Evolutionary conservation across 352 stramenopile species (phyloP).

Genomic region (Phytopythium ostracodes): DNA sequence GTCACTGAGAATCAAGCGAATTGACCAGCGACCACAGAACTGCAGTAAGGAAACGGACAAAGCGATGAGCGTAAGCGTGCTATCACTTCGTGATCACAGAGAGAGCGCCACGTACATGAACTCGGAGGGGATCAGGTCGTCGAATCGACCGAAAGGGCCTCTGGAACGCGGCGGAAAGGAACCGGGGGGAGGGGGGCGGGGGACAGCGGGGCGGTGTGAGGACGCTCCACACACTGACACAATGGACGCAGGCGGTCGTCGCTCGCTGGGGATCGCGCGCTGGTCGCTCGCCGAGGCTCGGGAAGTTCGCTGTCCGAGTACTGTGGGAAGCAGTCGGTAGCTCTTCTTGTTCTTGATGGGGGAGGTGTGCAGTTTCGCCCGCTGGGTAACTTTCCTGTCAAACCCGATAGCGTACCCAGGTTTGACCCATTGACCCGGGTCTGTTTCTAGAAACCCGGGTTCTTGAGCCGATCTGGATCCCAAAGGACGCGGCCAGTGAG

Average conservation of each 20-base stretch:
- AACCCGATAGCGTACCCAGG: not conserved
- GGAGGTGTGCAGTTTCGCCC: not conserved
- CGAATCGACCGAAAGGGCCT: not conserved
- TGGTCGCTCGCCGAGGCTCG: not conserved
- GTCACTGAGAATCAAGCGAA: not conserved
- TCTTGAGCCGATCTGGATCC: not conserved
- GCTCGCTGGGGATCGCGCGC: not conserved
- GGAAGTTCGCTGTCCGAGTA: not conserved
- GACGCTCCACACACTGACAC: not conserved
- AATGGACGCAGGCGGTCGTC: not conserved
- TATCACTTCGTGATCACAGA: not conserved
- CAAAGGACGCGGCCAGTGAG: not conserved
- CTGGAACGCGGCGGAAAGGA: not conserved
- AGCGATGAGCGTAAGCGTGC: not conserved
- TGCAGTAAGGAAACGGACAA: not conserved
- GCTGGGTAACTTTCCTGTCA: not conserved
- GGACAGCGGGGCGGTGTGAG: not conserved
- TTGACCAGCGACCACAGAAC: not conserved
- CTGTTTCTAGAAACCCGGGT: not conserved
- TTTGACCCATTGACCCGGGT: not conserved
- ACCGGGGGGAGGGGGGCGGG: too few relatives aligned
- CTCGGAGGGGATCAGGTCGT: not conserved
- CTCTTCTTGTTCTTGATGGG: not conserved
- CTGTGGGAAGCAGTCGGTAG: not conserved
- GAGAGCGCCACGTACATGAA: not conserved